Conservation (phyloP, 805 yeast genomes). For the Lipomyces yamadae region DNA sequence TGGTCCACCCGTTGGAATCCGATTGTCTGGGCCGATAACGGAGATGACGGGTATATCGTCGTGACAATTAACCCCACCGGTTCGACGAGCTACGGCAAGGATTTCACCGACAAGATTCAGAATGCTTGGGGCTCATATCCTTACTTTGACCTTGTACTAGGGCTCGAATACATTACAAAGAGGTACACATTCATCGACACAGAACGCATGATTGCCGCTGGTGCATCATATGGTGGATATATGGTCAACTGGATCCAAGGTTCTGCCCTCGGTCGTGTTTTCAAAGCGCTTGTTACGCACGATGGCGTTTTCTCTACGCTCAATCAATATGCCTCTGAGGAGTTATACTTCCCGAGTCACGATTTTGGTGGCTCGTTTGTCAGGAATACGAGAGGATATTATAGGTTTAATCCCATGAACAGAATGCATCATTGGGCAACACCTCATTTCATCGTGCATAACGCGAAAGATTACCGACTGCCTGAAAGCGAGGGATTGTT, state of each 20-base stretch:
- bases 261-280: slow-evolving; percentile 38
- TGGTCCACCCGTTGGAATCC: slow-evolving; percentile 44
- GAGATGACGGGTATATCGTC: slow-evolving; percentile 39
- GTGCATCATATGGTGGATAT: slow-evolving; percentile 43
- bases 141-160: slow-evolving; percentile 40
- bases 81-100: slow-evolving; percentile 42
- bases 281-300: slow-evolving; percentile 41
- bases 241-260: slow-evolving; percentile 44
- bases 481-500: slow-evolving; percentile 41
- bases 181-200: slow-evolving; percentile 36
- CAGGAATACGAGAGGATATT: slow-evolving; percentile 35
- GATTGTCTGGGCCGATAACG: slow-evolving; percentile 40
- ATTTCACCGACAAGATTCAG: slow-evolving; percentile 38
- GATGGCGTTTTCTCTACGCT: slow-evolving; percentile 40
- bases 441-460: slow-evolving; percentile 40
- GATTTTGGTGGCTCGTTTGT: slow-evolving; percentile 41
- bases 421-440: slow-evolving; percentile 40
- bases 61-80: slow-evolving; percentile 42
- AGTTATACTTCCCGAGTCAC: slow-evolving; percentile 40
- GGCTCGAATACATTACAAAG: slow-evolving; percentile 34
- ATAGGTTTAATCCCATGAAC: slow-evolving; percentile 39
- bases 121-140: slow-evolving; percentile 42
- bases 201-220: slow-evolving; percentile 40
- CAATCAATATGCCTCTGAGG: slow-evolving; percentile 39
- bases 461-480: slow-evolving; percentile 39